These are phyloP conservation scores for Leccinum pseudoinsigne DNA, from an alignment of 1,284 basidiomycete species.

Conservation along the genomic window DNA sequence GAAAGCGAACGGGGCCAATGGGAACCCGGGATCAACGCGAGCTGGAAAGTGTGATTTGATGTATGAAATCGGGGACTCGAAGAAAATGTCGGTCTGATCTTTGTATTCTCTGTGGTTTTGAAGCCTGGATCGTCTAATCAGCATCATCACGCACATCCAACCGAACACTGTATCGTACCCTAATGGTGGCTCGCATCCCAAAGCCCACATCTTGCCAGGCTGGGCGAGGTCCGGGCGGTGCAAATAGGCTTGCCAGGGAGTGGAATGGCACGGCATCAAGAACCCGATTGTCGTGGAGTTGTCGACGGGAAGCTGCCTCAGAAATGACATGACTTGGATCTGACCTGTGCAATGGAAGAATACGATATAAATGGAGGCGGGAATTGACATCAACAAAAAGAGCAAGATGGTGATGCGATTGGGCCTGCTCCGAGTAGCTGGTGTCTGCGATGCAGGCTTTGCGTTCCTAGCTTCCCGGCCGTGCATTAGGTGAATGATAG, in stretches of 20 bases:
- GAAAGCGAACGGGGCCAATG: slow-evolving; percentile 57
- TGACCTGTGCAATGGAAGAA: slow-evolving; percentile 79
- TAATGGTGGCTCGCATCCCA: slow-evolving; percentile 91
- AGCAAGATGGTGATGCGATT: slow-evolving; percentile 31
- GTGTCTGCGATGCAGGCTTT: slow-evolving; percentile 16
- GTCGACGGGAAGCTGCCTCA: slow-evolving; percentile 50
- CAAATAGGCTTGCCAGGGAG: slow-evolving; percentile 90
- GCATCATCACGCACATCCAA: not conserved
- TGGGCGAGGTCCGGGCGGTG: slow-evolving; percentile 64
- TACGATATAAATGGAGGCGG: slow-evolving; percentile 67
- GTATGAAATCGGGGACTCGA: slow-evolving; percentile 70
- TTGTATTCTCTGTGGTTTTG: slow-evolving; percentile 56
- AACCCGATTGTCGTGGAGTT: slow-evolving; percentile 72
- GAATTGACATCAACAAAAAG: slow-evolving; percentile 54
- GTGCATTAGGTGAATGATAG: slow-evolving; percentile 54
- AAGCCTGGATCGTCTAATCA: slow-evolving; percentile 39
- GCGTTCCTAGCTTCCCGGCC: slow-evolving; percentile 1
- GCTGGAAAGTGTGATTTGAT: slow-evolving; percentile 64
- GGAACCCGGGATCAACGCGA: slow-evolving; percentile 63
- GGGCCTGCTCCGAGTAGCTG: slow-evolving; percentile 3
- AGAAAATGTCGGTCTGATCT: slow-evolving; percentile 89
- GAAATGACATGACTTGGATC: slow-evolving; percentile 67
- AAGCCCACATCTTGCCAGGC: slow-evolving; percentile 67
- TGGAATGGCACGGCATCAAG: slow-evolving; percentile 98
- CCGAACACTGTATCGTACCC: slow-evolving; percentile 45